Conservation (phyloP, 768 basidiomycete genomes). For the Boletus sensibilis region DNA sequence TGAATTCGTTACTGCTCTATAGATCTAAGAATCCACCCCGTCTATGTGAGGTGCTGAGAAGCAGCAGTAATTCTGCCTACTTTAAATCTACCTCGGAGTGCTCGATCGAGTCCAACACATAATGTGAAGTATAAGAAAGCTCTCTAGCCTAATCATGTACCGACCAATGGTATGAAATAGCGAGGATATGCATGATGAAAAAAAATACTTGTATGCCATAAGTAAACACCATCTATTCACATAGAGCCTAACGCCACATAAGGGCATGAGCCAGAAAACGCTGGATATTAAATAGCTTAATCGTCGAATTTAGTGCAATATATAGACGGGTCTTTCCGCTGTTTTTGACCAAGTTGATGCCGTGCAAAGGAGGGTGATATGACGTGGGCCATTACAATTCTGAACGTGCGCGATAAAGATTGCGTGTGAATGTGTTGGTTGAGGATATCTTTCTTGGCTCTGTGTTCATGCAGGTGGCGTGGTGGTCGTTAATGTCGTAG, state of each 20-base stretch:
- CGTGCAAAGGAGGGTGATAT: constrained; percentile 8
- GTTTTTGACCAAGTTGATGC: constrained; percentile 10
- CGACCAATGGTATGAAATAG: constrained; percentile 10
- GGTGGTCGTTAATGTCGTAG: constrained; percentile 23
- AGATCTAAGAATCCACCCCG: no score
- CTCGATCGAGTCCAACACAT: constrained; percentile 16
- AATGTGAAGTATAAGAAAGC: constrained; percentile 26
- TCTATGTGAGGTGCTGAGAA: neutral
- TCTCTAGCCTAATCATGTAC: constrained; percentile 13
- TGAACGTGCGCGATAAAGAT: constrained; percentile 12
- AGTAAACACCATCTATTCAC: constrained; percentile 18
- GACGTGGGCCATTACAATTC: constrained; percentile 7
- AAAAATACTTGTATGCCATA: constrained; percentile 11
- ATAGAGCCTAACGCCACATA: constrained; percentile 10
- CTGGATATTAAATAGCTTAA: constrained; percentile 27
- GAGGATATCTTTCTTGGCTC: constrained; percentile 3
- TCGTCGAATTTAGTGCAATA: constrained; percentile 20
- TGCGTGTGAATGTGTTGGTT: neutral
- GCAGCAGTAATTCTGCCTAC: constrained; percentile 5
- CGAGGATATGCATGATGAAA: constrained; percentile 3
- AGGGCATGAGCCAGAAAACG: constrained; percentile 11
- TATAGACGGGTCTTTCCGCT: constrained; percentile 23
- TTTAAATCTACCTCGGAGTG: neutral
- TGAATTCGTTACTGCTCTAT: neutral
- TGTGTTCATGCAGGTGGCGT: constrained; percentile 21